phyloP scores from a whole-genome alignment of 345 rosid species.

The Geranium rotundifolium region DNA sequence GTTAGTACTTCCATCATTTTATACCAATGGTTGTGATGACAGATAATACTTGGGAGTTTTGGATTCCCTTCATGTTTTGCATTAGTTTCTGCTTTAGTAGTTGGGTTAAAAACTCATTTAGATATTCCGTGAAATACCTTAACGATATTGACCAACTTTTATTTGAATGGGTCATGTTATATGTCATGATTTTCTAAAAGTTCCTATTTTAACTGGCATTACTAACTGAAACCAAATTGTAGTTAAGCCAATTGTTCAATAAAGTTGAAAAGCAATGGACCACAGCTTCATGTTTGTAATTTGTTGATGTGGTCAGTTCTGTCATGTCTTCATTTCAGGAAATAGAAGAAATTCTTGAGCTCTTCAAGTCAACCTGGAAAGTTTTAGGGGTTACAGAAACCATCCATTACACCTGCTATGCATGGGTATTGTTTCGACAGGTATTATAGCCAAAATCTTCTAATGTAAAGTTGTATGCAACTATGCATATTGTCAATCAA shows the following conservation, averaged over 20 bases:
- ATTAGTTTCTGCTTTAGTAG: too few relatives aligned
- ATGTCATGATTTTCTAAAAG: not conserved
- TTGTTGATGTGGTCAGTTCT: not conserved
- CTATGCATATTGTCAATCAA: too few relatives aligned
- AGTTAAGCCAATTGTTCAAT: not conserved
- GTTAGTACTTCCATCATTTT: conserved; percentile 30
- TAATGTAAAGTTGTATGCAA: conserved; percentile 5
- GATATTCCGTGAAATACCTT: too few relatives aligned
- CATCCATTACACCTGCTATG: conserved; percentile 83
- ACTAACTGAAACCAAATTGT: not conserved
- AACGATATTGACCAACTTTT: too few relatives aligned
- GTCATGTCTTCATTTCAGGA: conserved; percentile 35
- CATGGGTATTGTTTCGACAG: conserved; percentile 92
- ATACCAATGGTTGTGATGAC: not conserved
- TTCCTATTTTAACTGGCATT: not conserved
- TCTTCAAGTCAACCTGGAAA: conserved; percentile 91
- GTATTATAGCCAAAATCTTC: conserved; percentile 26
- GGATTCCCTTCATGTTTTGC: not conserved
- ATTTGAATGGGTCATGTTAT: not conserved
- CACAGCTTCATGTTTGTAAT: not conserved
- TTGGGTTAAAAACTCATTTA: too few relatives aligned
- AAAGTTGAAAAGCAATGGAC: not conserved
- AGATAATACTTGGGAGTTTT: not conserved
- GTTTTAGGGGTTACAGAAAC: conserved; percentile 93
- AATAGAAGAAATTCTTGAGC: conserved; percentile 97